Conservation (phyloP, 2,329 filamentous ascomycete genomes). For the Colletotrichum tanaceti region DNA sequence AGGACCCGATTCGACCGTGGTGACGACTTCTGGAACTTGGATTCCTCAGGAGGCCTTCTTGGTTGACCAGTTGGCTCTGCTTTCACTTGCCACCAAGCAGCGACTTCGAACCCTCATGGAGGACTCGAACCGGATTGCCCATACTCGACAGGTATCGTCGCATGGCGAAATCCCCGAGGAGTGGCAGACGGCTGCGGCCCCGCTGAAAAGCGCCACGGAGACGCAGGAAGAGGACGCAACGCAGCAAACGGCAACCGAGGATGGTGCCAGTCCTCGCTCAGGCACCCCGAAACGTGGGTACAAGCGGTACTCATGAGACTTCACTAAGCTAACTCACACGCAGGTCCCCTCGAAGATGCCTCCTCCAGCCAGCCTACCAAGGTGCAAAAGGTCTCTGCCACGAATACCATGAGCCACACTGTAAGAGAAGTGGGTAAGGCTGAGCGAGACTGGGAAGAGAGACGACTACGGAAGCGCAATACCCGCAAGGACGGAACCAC, state of each 20-base stretch:
- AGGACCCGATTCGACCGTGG: conserved; percentile 71
- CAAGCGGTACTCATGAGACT: conserved; percentile 31
- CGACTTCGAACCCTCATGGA: conserved; percentile 80
- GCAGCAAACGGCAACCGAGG: conserved; percentile 51
- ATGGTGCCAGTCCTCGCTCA: conserved; percentile 64
- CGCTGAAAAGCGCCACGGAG: conserved; percentile 51
- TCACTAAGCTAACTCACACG: conserved; percentile 40
- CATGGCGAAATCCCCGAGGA: conserved; percentile 83
- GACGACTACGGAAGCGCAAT: conserved; percentile 73
- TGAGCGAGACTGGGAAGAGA: conserved; percentile 80
- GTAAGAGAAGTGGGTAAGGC: conserved; percentile 72
- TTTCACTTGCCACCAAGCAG: conserved; percentile 87
- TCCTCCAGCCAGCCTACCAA: conserved; percentile 55
- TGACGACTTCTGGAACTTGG: conserved; percentile 74
- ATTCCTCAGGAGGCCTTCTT: conserved; percentile 81
- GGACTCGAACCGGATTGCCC: conserved; percentile 78
- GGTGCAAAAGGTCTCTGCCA: conserved; percentile 61
- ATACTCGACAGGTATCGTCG: conserved; percentile 79
- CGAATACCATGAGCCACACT: conserved; percentile 60
- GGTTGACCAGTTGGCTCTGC: conserved; percentile 82
- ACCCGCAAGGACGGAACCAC: conserved; percentile 69
- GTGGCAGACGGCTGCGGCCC: conserved; percentile 77
- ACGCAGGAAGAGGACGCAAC: conserved; percentile 40
- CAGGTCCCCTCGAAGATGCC: conserved; percentile 53
- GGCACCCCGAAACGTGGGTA: conserved; percentile 71